Evolutionary conservation across 176 grass and related monocot species (phyloP).

Genomic region (Aechmea fasciata): DNA sequence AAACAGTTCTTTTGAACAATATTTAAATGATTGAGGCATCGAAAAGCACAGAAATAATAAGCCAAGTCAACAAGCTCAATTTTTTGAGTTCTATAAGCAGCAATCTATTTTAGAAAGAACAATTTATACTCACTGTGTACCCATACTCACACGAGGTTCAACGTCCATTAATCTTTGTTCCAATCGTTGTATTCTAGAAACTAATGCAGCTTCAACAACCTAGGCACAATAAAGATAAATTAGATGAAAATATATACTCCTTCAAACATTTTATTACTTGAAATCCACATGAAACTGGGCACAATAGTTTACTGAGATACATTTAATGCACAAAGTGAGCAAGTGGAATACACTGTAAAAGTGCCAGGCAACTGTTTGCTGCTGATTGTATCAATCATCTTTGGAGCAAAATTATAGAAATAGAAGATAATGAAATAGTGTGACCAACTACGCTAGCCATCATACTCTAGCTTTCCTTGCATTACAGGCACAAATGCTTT

Average conservation of each 20-base stretch:
- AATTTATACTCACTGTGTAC: constrained; percentile 22
- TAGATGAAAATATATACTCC: neutral
- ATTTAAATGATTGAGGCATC: too few relatives aligned
- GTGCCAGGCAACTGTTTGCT: neutral
- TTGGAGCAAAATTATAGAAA: too few relatives aligned
- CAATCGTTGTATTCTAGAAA: constrained; percentile 86
- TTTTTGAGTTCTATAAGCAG: neutral
- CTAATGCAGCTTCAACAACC: constrained; percentile 94
- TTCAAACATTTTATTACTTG: neutral
- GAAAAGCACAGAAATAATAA: too few relatives aligned
- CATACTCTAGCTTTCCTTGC: too few relatives aligned
- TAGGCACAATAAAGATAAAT: constrained; percentile 22
- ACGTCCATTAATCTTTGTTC: constrained; percentile 79
- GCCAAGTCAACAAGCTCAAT: neutral
- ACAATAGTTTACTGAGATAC: neutral
- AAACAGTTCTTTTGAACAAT: too few relatives aligned
- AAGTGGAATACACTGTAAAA: neutral
- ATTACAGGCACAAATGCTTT: too few relatives aligned
- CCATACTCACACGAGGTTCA: constrained; percentile 83
- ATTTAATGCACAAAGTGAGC: too few relatives aligned
- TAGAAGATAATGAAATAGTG: too few relatives aligned
- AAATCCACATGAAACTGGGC: neutral
- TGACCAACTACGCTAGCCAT: too few relatives aligned
- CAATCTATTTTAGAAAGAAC: constrained; percentile 3
- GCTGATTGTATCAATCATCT: too few relatives aligned